Base-by-base conservation (phyloP, 148 eudicot species). In the Chenopodium berlandieri region DNA sequence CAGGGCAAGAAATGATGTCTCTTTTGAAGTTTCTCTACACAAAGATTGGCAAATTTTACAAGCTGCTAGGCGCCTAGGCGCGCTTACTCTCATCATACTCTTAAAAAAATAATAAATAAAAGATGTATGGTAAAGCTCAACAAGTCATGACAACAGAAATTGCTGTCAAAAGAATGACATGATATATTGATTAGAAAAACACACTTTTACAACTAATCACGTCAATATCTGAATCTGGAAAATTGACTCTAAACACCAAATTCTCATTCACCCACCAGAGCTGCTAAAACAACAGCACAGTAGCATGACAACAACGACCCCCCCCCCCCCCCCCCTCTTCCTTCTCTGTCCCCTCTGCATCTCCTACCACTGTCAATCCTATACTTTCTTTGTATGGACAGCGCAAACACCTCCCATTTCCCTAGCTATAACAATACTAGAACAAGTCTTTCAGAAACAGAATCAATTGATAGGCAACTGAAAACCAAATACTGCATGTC, bases 81-180 rank as follows among this genome's bases (percentile, higher is more conserved):
- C 10, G 56, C 17, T 72, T 72, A 72, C n/a, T 72, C 75, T 72
- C 54, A 40, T 44, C 30, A 72, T 46, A 46, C 54, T 72, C 52
- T 40, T 40, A 40, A 6, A 40, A 4, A 40, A 40, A 4, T 8
- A 44, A 56, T 14, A 44, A 72, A 72, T 31, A 72, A n/a, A 4
- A 40, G 44, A 40, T 40, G n/a, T 71, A 7, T 71, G 25, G 23
- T 71, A 40, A 31, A 34, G 46, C 5, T n/a, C 74, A 40, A 71
- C 50, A 71, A 44, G 75, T 54, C 75, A 44, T 17, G 44, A 11
- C 12, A 40, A 40, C 27, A 16, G 12, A 20, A 17, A 69, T 16
- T 7, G 4, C 50, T 40, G 25, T 46, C 50, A 13, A 71, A 71
- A 71, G 23, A 20, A 62, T 22, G 9, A 25, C 66, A 62, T 62